Evolutionary conservation across 345 rosid species (phyloP), one percentile per base, ranked within the genome.

Genomic region (Brassica cretica): DNA sequence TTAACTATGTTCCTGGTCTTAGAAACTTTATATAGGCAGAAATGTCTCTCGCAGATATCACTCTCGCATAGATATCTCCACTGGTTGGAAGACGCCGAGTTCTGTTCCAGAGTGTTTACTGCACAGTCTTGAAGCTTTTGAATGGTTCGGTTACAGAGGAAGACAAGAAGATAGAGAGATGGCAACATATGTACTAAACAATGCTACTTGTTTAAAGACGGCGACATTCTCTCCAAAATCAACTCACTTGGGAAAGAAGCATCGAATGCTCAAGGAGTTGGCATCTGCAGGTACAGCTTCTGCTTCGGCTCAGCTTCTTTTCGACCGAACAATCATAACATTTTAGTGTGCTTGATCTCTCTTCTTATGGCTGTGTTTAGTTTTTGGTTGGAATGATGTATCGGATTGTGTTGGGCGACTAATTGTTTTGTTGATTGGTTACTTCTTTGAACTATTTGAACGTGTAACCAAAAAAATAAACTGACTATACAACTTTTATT

Each of bases 191-290:
- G 25, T 64, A 3, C 39, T 63, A 29, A 46, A 29, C 32, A 73
- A 46, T 46, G 76, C 69, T 10, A 8, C 21, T 29, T 7, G 33
- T 73, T 73, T 73, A 29, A 73, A 30, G 33, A 73, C 14, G 1
- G 76, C 76, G 0, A 63, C 14, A 2, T 63, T 73, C 30, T 46
- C 61, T 73, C 62, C 69, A 11, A 8, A 6, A 30, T 44, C 62
- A 11, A 73, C 8, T 29, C 9, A 29, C 4, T 12, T 73, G 30
- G 69, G 32, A 29, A 3, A 16, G 3, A 73, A 63, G 76, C 46
- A 18, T 73, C 68, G 18, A 4, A 63, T 73, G 69, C 61, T 46
- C 49, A 63, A 44, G 62, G 68, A 63, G 14, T 62, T 73, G 68
- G 69, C 62, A 46, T 73, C 61, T 27, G 32, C 5, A 44, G 49